Percentiles rank a stretch among this genome's conserved stretches.
phyloP scores from a whole-genome alignment of 2,329 filamentous ascomycete genomes.

The Ophiostoma ulmi region DNA sequence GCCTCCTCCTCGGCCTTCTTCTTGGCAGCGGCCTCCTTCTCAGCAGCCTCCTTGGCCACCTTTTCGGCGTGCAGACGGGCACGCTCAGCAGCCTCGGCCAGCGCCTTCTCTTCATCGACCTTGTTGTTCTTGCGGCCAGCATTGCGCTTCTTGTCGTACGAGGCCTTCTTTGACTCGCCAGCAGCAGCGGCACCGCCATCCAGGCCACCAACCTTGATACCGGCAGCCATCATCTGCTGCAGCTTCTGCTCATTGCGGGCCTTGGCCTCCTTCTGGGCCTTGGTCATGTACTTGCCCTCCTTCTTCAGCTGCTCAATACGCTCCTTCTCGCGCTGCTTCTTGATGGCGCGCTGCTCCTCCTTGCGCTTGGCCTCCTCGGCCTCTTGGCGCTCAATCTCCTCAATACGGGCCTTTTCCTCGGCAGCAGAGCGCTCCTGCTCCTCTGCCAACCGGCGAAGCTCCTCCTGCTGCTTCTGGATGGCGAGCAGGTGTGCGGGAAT shows the following conservation, averaged over 20 bases:
- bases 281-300: constrained; percentile 80
- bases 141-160: constrained; percentile 65
- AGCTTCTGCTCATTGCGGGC: constrained; percentile 71
- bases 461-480: constrained; percentile 79
- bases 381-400: constrained; percentile 59
- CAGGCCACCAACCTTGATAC: constrained; percentile 63
- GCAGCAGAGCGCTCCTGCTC: constrained; percentile 53
- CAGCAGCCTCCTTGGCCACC: constrained; percentile 56
- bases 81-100: constrained; percentile 73
- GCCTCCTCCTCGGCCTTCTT: constrained; percentile 54
- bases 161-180: constrained; percentile 74
- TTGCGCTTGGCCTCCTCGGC: constrained; percentile 64
- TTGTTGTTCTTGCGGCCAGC: constrained; percentile 53
- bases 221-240: constrained; percentile 78
- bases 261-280: constrained; percentile 79
- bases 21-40: constrained; percentile 48
- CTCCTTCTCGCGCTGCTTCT: constrained; percentile 83
- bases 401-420: constrained; percentile 60
- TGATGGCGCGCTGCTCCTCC: constrained; percentile 68
- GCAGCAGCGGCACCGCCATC: constrained; percentile 53
- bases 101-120: constrained; percentile 70
- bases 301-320: constrained; percentile 82
- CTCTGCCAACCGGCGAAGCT: constrained; percentile 59
- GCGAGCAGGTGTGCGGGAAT: constrained; percentile 66
- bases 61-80: constrained; percentile 64